These are phyloP conservation scores for Iodosphaeria phyllophila DNA, from an alignment of 2,329 filamentous ascomycete species.

Conservation along the genomic window DNA sequence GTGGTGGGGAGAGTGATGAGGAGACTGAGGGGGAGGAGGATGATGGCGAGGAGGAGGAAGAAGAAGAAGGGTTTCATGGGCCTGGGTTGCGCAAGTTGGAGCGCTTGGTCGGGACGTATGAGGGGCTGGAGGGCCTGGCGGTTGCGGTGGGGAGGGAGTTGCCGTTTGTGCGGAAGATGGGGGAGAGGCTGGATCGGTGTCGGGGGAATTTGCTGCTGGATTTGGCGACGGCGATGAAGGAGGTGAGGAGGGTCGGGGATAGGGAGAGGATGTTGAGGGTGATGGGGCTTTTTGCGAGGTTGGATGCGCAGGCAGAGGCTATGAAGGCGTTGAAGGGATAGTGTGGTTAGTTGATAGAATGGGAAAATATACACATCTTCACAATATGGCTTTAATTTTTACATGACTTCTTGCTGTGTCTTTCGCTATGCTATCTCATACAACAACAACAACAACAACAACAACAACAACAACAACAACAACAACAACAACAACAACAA, in stretches of 20 bases:
- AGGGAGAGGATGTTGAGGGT: slow-evolving; percentile 29
- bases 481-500: no score
- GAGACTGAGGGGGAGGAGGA: slow-evolving; percentile 19
- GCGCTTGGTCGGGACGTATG: slow-evolving; percentile 25
- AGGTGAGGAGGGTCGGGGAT: slow-evolving; percentile 22
- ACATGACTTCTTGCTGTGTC: no score
- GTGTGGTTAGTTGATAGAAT: slow-evolving; percentile 10
- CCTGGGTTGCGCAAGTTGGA: slow-evolving; percentile 28
- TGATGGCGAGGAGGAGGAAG: slow-evolving; percentile 15
- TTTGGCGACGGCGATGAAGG: slow-evolving; percentile 27
- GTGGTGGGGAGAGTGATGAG: slow-evolving; percentile 13
- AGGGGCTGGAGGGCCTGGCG: slow-evolving; percentile 21
- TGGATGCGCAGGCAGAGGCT: slow-evolving; percentile 33
- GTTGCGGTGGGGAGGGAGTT: slow-evolving; percentile 25
- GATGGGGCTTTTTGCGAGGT: slow-evolving; percentile 30
- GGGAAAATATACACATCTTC: slow-evolving; percentile 7
- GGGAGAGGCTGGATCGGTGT: slow-evolving; percentile 31
- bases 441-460: no score
- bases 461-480: no score
- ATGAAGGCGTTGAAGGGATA: slow-evolving; percentile 28
- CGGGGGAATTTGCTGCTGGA: slow-evolving; percentile 38
- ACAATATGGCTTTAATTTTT: no score
- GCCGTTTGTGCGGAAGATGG: slow-evolving; percentile 30
- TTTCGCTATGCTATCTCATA: no score
- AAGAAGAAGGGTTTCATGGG: slow-evolving; percentile 20